Conservation (phyloP, 352 stramenopile genomes). For the Plasmopara viticola region DNA sequence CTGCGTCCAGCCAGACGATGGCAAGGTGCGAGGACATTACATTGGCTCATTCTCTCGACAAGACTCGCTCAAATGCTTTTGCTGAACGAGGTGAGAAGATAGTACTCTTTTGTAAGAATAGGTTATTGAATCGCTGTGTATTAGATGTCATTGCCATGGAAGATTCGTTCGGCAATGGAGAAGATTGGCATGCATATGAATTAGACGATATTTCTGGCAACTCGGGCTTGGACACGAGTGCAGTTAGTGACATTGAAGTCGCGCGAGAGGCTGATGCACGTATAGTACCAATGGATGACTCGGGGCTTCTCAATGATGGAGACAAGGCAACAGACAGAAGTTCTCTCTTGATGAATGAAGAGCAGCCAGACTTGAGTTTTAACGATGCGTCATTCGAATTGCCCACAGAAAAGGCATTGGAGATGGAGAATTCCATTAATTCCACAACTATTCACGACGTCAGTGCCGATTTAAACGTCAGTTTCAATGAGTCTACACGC, state of each 20-base stretch:
- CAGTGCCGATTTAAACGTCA: constrained; percentile 63
- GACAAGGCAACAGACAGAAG: constrained; percentile 51
- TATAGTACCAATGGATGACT: constrained; percentile 50
- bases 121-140: too few relatives aligned
- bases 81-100: constrained; percentile 38
- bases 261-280: constrained; percentile 59
- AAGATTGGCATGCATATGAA: constrained; percentile 79
- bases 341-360: constrained; percentile 19
- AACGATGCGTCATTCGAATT: constrained; percentile 59
- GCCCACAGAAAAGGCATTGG: constrained; percentile 27
- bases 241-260: constrained; percentile 79
- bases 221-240: constrained; percentile 51
- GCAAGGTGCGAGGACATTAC: constrained; percentile 82
- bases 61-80: constrained; percentile 39
- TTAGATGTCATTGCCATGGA: constrained; percentile 62
- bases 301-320: constrained; percentile 32
- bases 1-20: constrained; percentile 64
- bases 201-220: constrained; percentile 58
- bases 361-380: constrained; percentile 48
- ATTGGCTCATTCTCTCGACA: constrained; percentile 58
- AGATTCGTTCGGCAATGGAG: constrained; percentile 65
- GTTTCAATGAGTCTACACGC: constrained; percentile 54
- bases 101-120: constrained; percentile 1
- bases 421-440: constrained; percentile 36
- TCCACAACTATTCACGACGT: constrained; percentile 49